phyloP scores from a whole-genome alignment of 2,329 filamentous ascomycete species.

The Clonostachys rosea region DNA sequence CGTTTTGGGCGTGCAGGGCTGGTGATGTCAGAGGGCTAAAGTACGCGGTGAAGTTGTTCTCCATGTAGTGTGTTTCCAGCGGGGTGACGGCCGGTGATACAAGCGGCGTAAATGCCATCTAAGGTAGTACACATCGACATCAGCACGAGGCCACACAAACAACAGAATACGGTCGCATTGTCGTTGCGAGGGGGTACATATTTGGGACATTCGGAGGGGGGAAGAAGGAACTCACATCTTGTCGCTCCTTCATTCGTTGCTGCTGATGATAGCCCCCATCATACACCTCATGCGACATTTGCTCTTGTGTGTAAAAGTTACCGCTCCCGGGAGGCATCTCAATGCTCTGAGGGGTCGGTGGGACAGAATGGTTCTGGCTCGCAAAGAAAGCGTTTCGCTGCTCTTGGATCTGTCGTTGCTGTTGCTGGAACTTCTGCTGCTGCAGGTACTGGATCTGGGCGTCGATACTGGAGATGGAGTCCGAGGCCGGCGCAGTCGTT shows the following conservation, averaged over 20 bases:
- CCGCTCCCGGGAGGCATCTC: slow-evolving; percentile 61
- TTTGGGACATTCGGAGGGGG: neutral
- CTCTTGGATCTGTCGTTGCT: slow-evolving; percentile 53
- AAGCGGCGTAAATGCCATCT: slow-evolving; percentile 76
- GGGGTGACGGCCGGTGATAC: slow-evolving; percentile 83
- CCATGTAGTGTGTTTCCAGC: slow-evolving; percentile 65
- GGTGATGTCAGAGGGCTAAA: slow-evolving; percentile 83
- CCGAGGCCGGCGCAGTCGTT: slow-evolving; percentile 28
- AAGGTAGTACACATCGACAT: slow-evolving; percentile 7
- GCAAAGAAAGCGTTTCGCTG: slow-evolving; percentile 51
- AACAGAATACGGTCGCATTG: neutral
- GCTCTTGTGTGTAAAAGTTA: slow-evolving; percentile 55
- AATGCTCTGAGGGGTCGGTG: slow-evolving; percentile 76
- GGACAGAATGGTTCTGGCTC: slow-evolving; percentile 57
- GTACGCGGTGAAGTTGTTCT: slow-evolving; percentile 60
- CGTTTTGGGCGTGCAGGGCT: slow-evolving; percentile 68
- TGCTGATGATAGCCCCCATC: slow-evolving; percentile 62
- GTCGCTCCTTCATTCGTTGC: slow-evolving; percentile 63
- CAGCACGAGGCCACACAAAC: neutral
- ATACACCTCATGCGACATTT: slow-evolving; percentile 51
- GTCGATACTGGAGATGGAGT: slow-evolving; percentile 55
- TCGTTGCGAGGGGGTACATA: neutral
- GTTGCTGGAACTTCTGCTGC: slow-evolving; percentile 57
- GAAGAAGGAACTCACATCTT: slow-evolving; percentile 45
- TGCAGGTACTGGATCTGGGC: slow-evolving; percentile 63